Evolutionary conservation across 2,329 filamentous ascomycete species (phyloP).

Genomic region (Claviceps arundinis): DNA sequence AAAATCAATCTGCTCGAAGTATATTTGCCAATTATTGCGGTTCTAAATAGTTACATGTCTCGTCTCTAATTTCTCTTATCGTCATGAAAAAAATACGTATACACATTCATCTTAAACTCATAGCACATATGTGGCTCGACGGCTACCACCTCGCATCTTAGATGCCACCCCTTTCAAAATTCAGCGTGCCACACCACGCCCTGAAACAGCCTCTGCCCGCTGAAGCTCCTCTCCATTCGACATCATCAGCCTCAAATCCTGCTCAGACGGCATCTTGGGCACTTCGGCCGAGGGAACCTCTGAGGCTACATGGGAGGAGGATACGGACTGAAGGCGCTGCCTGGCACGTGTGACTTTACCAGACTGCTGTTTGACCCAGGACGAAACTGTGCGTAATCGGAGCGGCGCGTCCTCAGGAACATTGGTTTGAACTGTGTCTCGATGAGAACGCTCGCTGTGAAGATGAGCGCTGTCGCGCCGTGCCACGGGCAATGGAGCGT

Average conservation of each 20-base stretch:
- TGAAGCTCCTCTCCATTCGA: slow-evolving; percentile 34
- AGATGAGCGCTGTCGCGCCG: slow-evolving; percentile 6
- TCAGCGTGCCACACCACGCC: slow-evolving; percentile 9
- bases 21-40: no score
- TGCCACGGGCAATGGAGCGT: slow-evolving; percentile 5
- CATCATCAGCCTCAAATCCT: slow-evolving; percentile 37
- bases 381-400: slow-evolving; percentile 44
- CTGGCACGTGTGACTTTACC: slow-evolving; percentile 36
- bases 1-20: no score
- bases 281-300: slow-evolving; percentile 23
- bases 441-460: slow-evolving; percentile 6
- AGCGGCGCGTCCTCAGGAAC: slow-evolving; percentile 40
- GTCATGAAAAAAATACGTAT: no score
- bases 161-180: neutral
- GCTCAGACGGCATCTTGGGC: slow-evolving; percentile 29
- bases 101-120: no score
- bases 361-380: slow-evolving; percentile 54
- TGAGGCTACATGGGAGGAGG: neutral
- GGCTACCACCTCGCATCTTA: no score
- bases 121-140: no score
- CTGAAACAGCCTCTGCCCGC: slow-evolving; percentile 17
- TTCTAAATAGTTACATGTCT: no score
- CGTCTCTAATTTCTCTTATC: no score
- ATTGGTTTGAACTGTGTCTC: slow-evolving; percentile 40
- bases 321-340: slow-evolving; percentile 16